These are phyloP conservation scores for Wickerhamiella pararugosa DNA, from an alignment of 1,139 yeast genomes.

Conservation along the genomic window DNA sequence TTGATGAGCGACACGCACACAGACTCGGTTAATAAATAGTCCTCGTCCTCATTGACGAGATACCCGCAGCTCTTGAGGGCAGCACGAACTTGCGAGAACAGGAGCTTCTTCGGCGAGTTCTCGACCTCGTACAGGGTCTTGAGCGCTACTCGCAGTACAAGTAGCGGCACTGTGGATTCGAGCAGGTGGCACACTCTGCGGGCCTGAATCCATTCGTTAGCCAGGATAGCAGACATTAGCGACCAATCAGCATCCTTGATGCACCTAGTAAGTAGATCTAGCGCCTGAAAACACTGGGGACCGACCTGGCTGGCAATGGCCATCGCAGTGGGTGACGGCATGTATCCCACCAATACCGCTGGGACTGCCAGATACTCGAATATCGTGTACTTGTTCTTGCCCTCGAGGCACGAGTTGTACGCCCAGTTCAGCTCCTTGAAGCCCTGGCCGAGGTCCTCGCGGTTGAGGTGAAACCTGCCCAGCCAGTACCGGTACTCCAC, in stretches of 20 bases:
- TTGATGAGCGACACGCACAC: slow-evolving; percentile 24
- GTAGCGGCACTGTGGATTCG: slow-evolving; percentile 17
- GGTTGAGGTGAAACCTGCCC: slow-evolving; percentile 49
- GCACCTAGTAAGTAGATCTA: slow-evolving; percentile 20
- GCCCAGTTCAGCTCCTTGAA: slow-evolving; percentile 53
- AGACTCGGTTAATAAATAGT: slow-evolving; percentile 21
- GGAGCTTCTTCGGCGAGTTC: slow-evolving; percentile 14
- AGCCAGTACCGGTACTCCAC: slow-evolving; percentile 54
- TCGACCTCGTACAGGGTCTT: slow-evolving; percentile 11
- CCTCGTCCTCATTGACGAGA: slow-evolving; percentile 12
- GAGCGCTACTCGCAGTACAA: slow-evolving; percentile 22
- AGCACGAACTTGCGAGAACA: slow-evolving; percentile 11
- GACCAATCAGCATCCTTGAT: slow-evolving; percentile 20
- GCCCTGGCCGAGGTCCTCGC: slow-evolving; percentile 41
- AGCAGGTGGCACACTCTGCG: slow-evolving; percentile 21
- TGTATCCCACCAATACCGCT: slow-evolving; percentile 24
- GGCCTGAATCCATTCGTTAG: slow-evolving; percentile 17
- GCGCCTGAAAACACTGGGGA: slow-evolving; percentile 15
- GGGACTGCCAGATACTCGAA: slow-evolving; percentile 44
- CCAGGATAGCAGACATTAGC: slow-evolving; percentile 17
- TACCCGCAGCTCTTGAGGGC: slow-evolving; percentile 9
- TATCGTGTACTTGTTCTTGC: slow-evolving; percentile 28
- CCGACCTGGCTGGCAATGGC: slow-evolving; percentile 6
- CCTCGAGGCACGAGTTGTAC: slow-evolving; percentile 31
- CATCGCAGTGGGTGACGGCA: slow-evolving; percentile 21